A percentile compares a stretch with the other conserved stretches of the same genome.
These are phyloP conservation scores for Leccinum glutinopallens DNA, from an alignment of 1,284 basidiomycete species.

Conservation along the genomic window DNA sequence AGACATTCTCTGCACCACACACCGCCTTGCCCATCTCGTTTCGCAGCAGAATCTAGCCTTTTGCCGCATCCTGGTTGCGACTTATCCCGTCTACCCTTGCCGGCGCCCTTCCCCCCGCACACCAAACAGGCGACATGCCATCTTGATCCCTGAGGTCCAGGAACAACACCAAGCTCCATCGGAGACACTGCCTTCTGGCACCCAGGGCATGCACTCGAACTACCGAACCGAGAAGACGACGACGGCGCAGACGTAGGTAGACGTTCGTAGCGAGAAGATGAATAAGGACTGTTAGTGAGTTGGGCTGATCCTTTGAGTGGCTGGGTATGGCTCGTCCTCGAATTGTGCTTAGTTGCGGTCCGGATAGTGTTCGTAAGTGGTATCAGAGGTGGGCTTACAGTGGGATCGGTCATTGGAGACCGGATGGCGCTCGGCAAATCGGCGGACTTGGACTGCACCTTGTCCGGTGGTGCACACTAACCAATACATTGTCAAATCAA, in stretches of 20 bases:
- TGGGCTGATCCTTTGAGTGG: constrained; percentile 17
- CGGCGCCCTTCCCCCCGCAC: constrained; percentile 68
- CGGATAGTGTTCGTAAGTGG: constrained; percentile 29
- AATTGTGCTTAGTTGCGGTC: constrained; percentile 29
- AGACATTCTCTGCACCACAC: constrained; percentile 84
- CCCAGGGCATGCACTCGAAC: constrained; percentile 65
- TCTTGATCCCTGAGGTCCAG: constrained; percentile 74
- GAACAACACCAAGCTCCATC: constrained; percentile 61
- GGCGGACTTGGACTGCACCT: constrained; percentile 40
- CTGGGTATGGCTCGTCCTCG: constrained; percentile 15
- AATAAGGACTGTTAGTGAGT: constrained; percentile 25
- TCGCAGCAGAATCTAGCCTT: constrained; percentile 80
- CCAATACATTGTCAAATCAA: constrained; percentile 27
- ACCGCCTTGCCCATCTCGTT: constrained; percentile 63
- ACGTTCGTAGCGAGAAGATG: constrained; percentile 50
- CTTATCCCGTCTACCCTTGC: constrained; percentile 47
- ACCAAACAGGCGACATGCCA: constrained; percentile 79
- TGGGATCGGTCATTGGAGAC: constrained; percentile 25
- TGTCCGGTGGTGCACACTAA: constrained; percentile 66
- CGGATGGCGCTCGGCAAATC: constrained; percentile 27
- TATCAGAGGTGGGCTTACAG: constrained; percentile 21
- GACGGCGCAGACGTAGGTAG: constrained; percentile 44
- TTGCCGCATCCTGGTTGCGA: constrained; percentile 77
- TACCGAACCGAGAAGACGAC: constrained; percentile 65
- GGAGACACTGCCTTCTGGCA: constrained; percentile 68